Percentiles rank a stretch among this genome's conserved stretches.
Evolutionary conservation across 805 yeast species (phyloP).

Genomic region (Vanderwaltozyma yarrowii): DNA sequence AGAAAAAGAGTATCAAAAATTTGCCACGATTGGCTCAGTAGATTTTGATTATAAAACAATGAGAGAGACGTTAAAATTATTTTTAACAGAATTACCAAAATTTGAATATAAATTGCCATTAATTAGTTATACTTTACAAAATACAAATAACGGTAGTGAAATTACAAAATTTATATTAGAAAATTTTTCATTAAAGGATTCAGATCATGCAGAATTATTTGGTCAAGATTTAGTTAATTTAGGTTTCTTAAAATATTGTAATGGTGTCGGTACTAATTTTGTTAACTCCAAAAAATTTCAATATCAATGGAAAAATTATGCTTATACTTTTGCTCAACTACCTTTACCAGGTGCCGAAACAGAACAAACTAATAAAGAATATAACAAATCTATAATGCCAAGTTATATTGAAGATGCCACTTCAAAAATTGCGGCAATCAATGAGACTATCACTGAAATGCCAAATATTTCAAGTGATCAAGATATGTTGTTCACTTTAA

Average conservation of each 20-base stretch:
- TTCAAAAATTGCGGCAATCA: background rate
- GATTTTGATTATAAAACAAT: conserved; percentile 27
- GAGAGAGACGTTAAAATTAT: conserved; percentile 32
- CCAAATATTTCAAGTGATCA: conserved; percentile 27
- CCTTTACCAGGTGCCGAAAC: conserved; percentile 12
- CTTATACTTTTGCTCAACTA: conserved; percentile 44
- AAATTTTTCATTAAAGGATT: conserved; percentile 26
- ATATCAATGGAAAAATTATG: conserved; percentile 74
- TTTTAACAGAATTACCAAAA: conserved; percentile 43
- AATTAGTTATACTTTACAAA: conserved; percentile 27
- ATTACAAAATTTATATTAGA: conserved; percentile 24
- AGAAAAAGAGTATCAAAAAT: conserved; percentile 23
- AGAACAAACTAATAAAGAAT: background rate
- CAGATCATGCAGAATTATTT: conserved; percentile 54
- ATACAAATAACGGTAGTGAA: conserved; percentile 28
- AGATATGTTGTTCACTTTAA: conserved; percentile 40
- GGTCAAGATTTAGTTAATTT: conserved; percentile 61
- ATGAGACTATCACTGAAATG: conserved; percentile 3
- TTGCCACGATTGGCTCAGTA: conserved; percentile 23
- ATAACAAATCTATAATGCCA: background rate
- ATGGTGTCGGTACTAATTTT: conserved; percentile 59
- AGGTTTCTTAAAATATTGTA: conserved; percentile 46
- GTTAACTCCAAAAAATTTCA: conserved; percentile 64
- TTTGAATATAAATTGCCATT: conserved; percentile 52
- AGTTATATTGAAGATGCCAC: background rate